phyloP scores from a whole-genome alignment of 257 asterid species.

The Solanum ossicruentum region DNA sequence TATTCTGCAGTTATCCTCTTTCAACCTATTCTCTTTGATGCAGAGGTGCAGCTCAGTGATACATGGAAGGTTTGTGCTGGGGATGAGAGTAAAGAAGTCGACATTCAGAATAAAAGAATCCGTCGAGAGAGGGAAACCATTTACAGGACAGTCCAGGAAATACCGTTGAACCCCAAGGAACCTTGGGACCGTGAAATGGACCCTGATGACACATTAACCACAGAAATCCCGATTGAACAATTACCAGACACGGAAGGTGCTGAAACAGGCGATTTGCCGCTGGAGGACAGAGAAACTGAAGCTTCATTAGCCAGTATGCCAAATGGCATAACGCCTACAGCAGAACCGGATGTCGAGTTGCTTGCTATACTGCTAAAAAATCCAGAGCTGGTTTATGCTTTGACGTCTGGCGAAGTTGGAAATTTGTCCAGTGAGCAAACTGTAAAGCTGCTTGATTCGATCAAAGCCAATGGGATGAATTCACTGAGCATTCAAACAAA shows the following conservation, averaged over 20 bases:
- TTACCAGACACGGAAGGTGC: constrained; percentile 54
- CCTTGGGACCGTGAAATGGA: constrained; percentile 99
- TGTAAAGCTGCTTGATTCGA: constrained; percentile 74
- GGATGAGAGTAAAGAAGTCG: constrained; percentile 78
- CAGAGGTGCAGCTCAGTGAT: constrained; percentile 46
- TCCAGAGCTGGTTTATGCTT: constrained; percentile 77
- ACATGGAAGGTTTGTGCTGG: constrained; percentile 61
- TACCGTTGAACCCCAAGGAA: constrained; percentile 72
- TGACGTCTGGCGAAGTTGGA: constrained; percentile 81
- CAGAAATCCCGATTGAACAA: constrained; percentile 65
- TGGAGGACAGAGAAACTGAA: constrained; percentile 6
- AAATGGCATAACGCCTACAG: constrained; percentile 17
- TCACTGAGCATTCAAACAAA: constrained; percentile 32
- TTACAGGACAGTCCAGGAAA: constrained; percentile 53
- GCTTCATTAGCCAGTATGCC: constrained; percentile 28
- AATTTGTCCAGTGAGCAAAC: constrained; percentile 49
- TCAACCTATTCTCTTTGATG: constrained; percentile 17
- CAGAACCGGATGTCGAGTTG: constrained; percentile 74
- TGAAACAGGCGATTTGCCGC: constrained; percentile 18
- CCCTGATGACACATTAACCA: constrained; percentile 74
- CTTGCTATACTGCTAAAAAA: constrained; percentile 81
- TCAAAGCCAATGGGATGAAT: constrained; percentile 47
- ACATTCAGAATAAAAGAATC: constrained; percentile 65
- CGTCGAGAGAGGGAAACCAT: constrained; percentile 68
- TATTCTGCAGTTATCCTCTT: background rate